Percentiles rank a stretch among this genome's conserved stretches.
These are phyloP conservation scores for Diaporthe citri DNA, from an alignment of 2,329 filamentous ascomycete species.

Conservation along the genomic window DNA sequence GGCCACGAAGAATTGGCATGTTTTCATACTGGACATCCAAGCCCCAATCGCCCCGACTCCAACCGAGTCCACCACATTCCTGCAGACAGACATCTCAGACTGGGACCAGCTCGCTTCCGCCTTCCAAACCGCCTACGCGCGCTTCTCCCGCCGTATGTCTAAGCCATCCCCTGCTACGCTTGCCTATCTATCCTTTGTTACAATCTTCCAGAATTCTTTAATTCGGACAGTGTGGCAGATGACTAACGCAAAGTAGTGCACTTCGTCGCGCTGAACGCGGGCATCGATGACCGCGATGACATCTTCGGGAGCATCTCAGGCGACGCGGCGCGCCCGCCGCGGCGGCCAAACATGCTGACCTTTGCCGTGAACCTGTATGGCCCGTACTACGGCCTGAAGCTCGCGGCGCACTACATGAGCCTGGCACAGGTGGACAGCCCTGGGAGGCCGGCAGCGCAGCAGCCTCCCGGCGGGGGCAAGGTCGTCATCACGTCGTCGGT, in stretches of 20 bases:
- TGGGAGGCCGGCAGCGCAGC: not conserved
- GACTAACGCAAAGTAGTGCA: not conserved
- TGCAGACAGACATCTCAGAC: slow-evolving; percentile 22
- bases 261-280: slow-evolving; percentile 29
- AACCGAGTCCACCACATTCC: slow-evolving; percentile 12
- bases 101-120: slow-evolving; percentile 28
- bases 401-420: slow-evolving; percentile 33
- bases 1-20: slow-evolving; percentile 47
- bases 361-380: slow-evolving; percentile 26
- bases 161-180: not conserved
- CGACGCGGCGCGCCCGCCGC: slow-evolving; percentile 5
- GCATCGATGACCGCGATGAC: slow-evolving; percentile 31
- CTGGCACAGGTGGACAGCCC: not conserved
- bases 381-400: slow-evolving; percentile 34
- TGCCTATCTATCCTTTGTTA: not conserved
- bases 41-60: not conserved
- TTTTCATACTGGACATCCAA: slow-evolving; percentile 30
- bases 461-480: slow-evolving; percentile 15
- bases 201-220: not conserved
- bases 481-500: slow-evolving; percentile 25
- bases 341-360: slow-evolving; percentile 27
- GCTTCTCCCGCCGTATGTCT: slow-evolving; percentile 21
- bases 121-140: slow-evolving; percentile 18
- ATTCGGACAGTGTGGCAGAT: not conserved
- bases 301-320: slow-evolving; percentile 24